Conservation (phyloP, 2,329 filamentous ascomycete genomes). For the Pseudogymnoascus sp. region DNA sequence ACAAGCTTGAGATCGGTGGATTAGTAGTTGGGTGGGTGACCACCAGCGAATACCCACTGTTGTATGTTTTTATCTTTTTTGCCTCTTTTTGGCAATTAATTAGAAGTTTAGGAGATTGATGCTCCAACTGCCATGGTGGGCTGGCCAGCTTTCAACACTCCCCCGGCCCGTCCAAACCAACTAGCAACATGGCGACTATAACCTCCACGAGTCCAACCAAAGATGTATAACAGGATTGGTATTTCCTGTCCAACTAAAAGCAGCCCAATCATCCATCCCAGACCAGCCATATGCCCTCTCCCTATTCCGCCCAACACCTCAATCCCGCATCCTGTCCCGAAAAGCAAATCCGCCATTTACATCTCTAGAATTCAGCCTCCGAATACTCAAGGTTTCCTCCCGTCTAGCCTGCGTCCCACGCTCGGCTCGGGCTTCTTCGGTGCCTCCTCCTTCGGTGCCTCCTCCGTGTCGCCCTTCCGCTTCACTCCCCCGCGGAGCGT, state of each 20-base stretch:
- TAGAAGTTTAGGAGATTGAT: too few species aligned
- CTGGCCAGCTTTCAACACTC: background rate
- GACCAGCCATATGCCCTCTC: background rate
- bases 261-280: background rate
- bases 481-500: slow-evolving; percentile 63
- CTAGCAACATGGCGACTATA: background rate
- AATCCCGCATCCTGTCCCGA: background rate
- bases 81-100: too few species aligned
- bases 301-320: background rate
- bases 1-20: too few species aligned
- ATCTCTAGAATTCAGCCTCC: background rate
- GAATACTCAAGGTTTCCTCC: slow-evolving; percentile 13
- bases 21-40: too few species aligned
- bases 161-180: background rate
- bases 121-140: background rate
- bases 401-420: slow-evolving; percentile 13
- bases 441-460: slow-evolving; percentile 14
- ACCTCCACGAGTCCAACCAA: background rate
- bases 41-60: too few species aligned
- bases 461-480: slow-evolving; percentile 44
- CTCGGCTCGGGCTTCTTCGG: slow-evolving; percentile 9
- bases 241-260: background rate
- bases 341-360: background rate
- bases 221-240: background rate
- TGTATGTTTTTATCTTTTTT: too few species aligned